Base-by-base conservation (phyloP, 2,329 filamentous ascomycete genomes). In the Coniochaeta sp. region DNA sequence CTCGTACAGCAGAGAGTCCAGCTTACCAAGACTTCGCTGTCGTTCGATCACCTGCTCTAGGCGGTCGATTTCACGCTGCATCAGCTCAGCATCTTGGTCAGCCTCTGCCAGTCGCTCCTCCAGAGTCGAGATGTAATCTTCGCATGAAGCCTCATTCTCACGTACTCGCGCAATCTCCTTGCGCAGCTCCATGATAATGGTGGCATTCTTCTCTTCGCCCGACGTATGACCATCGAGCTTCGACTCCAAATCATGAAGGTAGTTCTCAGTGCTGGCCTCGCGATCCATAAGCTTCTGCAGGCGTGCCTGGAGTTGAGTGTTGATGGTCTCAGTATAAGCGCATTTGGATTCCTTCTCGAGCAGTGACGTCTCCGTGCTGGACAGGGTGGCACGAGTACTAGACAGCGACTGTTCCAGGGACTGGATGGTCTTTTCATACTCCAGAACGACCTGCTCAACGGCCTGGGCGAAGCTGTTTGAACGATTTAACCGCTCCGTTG, bases 401-500 rank as follows among this genome's bases (percentile, higher is more conserved):
- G 93, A 93, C 16, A 99, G 83, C 1, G 93, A 97, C 58, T 92
- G 87, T 73, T 99, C 95, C 17, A 99, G 82, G 59, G 86, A 89
- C 72, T 98, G 93, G 57, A 99, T 99, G 0, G 96, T 99, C 81
- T 96, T 98, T 73, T 99, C 96, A 71, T 99, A 99, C 74, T 99
- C 95, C 57, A 98, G 79, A 3, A 99, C 91, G 24, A 99, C 91
- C 70, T 96, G 90, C 69, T 99, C 95, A 22, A 99, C 93, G 31
- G 93, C 93, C 71, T 96, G 89, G 1, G 93, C 93, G 71, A 99
- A 98, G 0, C 91, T 96, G 71, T 96, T 96, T 19, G 96, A 99
- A 44, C 95, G 88, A 71, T 97, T 96, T 64, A 98, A 77, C 59
- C 95, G 85, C 71, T 97, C 93, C 26, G 92, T 88, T 0, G 92